These are phyloP conservation scores for Cercophora sp. DNA, from an alignment of 495 filamentous ascomycete genomes.

Conservation along the genomic window DNA sequence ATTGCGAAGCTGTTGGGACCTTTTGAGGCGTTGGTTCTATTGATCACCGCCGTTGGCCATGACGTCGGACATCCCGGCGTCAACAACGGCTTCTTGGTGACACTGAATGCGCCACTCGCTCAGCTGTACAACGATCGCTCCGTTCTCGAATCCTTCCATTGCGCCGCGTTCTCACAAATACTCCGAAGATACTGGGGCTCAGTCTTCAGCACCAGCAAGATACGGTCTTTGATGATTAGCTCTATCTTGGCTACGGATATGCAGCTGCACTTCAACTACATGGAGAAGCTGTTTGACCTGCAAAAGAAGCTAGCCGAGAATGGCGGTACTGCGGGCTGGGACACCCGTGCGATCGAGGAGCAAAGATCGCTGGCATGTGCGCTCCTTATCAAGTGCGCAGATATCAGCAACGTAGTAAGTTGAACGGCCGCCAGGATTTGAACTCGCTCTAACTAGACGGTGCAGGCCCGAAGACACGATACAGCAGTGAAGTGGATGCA, in stretches of 20 bases:
- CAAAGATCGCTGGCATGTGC: slow-evolving; percentile 77
- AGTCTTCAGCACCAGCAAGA: slow-evolving; percentile 65
- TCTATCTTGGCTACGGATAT: slow-evolving; percentile 96
- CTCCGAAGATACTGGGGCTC: slow-evolving; percentile 88
- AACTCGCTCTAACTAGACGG: slow-evolving; percentile 28
- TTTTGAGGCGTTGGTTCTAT: slow-evolving; percentile 80
- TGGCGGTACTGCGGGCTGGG: slow-evolving; percentile 63
- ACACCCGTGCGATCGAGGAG: slow-evolving; percentile 61
- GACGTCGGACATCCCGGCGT: slow-evolving; percentile 97
- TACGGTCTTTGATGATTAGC: slow-evolving; percentile 89
- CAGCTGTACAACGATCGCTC: slow-evolving; percentile 97
- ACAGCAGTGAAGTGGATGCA: slow-evolving; percentile 82
- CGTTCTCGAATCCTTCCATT: slow-evolving; percentile 95
- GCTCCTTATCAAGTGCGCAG: slow-evolving; percentile 93
- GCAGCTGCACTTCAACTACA: slow-evolving; percentile 94
- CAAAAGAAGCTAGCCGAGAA: slow-evolving; percentile 70
- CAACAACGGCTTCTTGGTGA: slow-evolving; percentile 93
- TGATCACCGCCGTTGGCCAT: slow-evolving; percentile 93
- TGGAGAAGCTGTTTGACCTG: slow-evolving; percentile 73
- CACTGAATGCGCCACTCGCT: slow-evolving; percentile 89
- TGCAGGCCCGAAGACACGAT: slow-evolving; percentile 73
- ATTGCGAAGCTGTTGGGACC: slow-evolving; percentile 70
- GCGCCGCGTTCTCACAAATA: slow-evolving; percentile 95
- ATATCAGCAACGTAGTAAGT: slow-evolving; percentile 95
- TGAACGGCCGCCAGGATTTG: background rate